Evolutionary conservation across 495 filamentous ascomycete species (phyloP).

Genomic region (Tuber umbilicatum): DNA sequence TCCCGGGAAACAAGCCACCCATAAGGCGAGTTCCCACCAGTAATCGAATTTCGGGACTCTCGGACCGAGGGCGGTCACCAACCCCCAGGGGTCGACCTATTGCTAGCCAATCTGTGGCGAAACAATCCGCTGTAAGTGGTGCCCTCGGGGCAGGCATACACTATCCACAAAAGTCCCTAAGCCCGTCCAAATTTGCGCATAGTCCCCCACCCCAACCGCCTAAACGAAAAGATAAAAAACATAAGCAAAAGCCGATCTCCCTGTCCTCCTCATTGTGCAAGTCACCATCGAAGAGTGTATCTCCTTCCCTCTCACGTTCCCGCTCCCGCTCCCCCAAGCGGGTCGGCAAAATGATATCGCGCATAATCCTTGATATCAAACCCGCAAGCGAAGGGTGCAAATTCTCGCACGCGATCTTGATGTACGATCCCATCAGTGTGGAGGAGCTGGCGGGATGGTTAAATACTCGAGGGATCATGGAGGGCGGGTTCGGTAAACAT

Average conservation of each 20-base stretch:
- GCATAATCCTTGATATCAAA: background rate
- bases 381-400: conserved; percentile 9
- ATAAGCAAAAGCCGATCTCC: background rate
- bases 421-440: conserved; percentile 85
- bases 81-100: background rate
- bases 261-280: background rate
- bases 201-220: background rate
- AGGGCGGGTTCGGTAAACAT: conserved; percentile 44
- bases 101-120: background rate
- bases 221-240: too few relatives aligned
- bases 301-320: background rate
- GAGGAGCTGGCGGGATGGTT: conserved; percentile 83
- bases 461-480: conserved; percentile 47
- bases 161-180: background rate
- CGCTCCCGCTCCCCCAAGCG: background rate
- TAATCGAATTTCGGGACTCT: background rate
- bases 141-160: background rate
- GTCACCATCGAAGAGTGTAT: background rate
- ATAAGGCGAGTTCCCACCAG: background rate
- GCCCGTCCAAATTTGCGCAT: background rate
- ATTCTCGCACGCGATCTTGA: conserved; percentile 72
- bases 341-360: background rate
- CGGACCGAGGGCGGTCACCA: background rate
- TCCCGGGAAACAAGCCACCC: background rate
- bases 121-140: background rate